Conservation (phyloP, 495 filamentous ascomycete genomes). For the Niebla homalea region DNA sequence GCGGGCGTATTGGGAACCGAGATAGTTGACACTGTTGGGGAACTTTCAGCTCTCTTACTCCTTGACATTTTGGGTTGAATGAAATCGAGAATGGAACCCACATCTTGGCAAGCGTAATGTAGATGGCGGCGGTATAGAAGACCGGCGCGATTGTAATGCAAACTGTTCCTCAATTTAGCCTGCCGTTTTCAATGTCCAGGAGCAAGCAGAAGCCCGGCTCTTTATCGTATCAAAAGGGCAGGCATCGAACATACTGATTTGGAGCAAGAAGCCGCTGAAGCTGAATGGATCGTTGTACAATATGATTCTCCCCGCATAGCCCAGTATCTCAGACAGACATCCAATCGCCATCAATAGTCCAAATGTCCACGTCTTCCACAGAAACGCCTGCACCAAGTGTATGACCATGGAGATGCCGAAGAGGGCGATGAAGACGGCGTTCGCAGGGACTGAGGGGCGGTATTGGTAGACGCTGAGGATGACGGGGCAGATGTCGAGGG, state of each 20-base stretch:
- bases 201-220: neutral
- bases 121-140: slow-evolving; percentile 45
- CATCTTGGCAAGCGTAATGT: slow-evolving; percentile 37
- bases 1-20: slow-evolving; percentile 35
- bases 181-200: neutral
- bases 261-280: slow-evolving; percentile 35
- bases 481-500: slow-evolving; percentile 13
- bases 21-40: slow-evolving; percentile 26
- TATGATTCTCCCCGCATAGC: slow-evolving; percentile 36
- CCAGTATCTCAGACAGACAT: slow-evolving; percentile 28
- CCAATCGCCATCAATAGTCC: slow-evolving; percentile 18
- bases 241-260: slow-evolving; percentile 26
- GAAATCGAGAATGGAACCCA: slow-evolving; percentile 14
- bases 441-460: slow-evolving; percentile 26
- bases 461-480: slow-evolving; percentile 28
- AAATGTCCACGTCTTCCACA: slow-evolving; percentile 24
- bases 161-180: slow-evolving; percentile 11
- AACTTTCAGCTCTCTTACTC: neutral
- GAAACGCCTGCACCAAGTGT: slow-evolving; percentile 26
- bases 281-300: slow-evolving; percentile 34
- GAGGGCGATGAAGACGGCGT: slow-evolving; percentile 30
- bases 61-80: neutral
- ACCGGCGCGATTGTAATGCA: slow-evolving; percentile 44
- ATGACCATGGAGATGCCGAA: slow-evolving; percentile 24
- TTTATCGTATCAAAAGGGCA: neutral